Percentiles rank a stretch among this genome's conserved stretches.
Evolutionary conservation across 768 basidiomycete genomes (phyloP).

Genomic region (Psilocybe subaeruginosa): DNA sequence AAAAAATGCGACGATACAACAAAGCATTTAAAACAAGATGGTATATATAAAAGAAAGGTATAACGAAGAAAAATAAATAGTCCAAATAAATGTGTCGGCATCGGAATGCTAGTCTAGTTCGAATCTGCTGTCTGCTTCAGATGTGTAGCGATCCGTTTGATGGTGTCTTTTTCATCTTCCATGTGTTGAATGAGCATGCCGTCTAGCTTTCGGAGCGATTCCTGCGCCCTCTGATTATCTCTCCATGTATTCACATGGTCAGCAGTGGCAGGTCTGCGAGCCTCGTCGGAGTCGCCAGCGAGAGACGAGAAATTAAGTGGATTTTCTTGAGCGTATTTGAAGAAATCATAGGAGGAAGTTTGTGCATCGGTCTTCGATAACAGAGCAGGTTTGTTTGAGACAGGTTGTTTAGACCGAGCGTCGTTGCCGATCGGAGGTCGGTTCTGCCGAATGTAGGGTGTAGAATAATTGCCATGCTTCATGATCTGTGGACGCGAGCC

Average conservation of each 20-base stretch:
- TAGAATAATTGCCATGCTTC: conserved; percentile 70
- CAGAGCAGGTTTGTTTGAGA: conserved; percentile 52
- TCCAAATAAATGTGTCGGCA: not conserved
- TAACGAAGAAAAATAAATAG: conserved; percentile 17
- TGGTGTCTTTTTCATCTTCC: conserved; percentile 79
- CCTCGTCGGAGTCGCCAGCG: conserved; percentile 16
- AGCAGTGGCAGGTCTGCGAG: conserved; percentile 29
- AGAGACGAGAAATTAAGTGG: conserved; percentile 23
- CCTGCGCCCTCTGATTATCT: conserved; percentile 46
- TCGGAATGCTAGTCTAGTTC: not conserved
- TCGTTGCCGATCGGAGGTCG: conserved; percentile 21
- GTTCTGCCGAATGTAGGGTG: conserved; percentile 56
- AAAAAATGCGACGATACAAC: conserved; percentile 12
- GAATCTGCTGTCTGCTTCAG: conserved; percentile 30
- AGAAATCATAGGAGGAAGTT: conserved; percentile 46
- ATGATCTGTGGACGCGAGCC: conserved; percentile 49
- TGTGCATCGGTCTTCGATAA: conserved; percentile 41
- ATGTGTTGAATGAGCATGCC: conserved; percentile 84
- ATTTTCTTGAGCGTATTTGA: conserved; percentile 47
- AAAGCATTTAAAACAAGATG: conserved; percentile 8
- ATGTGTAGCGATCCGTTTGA: conserved; percentile 72
- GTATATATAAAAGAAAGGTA: conserved; percentile 22
- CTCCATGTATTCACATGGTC: conserved; percentile 35
- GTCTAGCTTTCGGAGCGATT: conserved; percentile 69
- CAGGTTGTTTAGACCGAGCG: conserved; percentile 47